phyloP scores from a whole-genome alignment of 2,329 filamentous ascomycete species.

The Zalaria obscura region DNA sequence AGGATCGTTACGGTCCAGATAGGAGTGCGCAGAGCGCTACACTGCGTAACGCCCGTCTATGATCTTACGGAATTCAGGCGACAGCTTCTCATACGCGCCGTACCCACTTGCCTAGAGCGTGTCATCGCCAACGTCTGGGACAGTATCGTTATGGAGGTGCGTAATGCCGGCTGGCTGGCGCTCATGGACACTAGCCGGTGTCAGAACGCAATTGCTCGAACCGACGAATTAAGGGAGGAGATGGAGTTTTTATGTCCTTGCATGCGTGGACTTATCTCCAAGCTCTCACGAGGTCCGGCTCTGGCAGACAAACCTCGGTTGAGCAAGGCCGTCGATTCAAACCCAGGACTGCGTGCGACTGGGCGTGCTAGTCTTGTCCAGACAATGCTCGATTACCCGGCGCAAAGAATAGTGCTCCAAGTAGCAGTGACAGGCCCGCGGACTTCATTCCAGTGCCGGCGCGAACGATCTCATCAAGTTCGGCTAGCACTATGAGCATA shows the following conservation, averaged over 20 bases:
- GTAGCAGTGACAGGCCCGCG: background rate
- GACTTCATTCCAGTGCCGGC: background rate
- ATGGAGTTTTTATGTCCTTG: slow-evolving; percentile 55
- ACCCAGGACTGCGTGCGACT: background rate
- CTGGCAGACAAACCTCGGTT: background rate
- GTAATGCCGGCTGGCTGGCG: slow-evolving; percentile 47
- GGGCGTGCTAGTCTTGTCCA: background rate
- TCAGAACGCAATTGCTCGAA: slow-evolving; percentile 20
- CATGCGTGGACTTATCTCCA: slow-evolving; percentile 41
- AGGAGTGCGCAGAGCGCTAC: slow-evolving; percentile 51
- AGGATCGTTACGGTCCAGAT: slow-evolving; percentile 50
- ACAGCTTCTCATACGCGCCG: slow-evolving; percentile 56
- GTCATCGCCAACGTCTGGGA: slow-evolving; percentile 48
- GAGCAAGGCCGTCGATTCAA: background rate
- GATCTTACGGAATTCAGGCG: slow-evolving; percentile 53
- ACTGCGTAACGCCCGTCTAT: slow-evolving; percentile 54
- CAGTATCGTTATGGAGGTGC: slow-evolving; percentile 26
- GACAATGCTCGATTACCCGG: background rate
- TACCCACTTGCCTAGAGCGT: slow-evolving; percentile 62
- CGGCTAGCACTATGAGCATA: background rate
- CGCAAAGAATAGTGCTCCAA: background rate
- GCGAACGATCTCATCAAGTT: background rate
- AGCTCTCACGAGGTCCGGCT: background rate
- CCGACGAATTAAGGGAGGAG: background rate
- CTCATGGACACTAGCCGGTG: slow-evolving; percentile 58